Percentiles rank a stretch among this genome's conserved stretches.
These are phyloP conservation scores for Argentina anserina DNA, from an alignment of 306 rosid genomes.

Conservation along the genomic window DNA sequence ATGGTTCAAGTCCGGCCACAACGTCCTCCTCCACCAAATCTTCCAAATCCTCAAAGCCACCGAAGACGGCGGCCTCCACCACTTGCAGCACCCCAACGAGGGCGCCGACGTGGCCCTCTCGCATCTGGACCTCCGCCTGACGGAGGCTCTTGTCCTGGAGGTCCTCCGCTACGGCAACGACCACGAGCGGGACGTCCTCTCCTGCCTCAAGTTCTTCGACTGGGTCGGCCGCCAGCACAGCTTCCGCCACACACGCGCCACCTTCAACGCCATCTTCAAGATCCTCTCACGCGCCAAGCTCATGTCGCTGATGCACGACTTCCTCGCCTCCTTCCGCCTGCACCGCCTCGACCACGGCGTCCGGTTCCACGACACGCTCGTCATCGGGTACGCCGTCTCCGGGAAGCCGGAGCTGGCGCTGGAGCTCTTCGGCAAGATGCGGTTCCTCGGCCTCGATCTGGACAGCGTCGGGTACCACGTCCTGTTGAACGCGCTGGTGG, in stretches of 20 bases:
- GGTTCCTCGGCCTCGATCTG: constrained; percentile 64
- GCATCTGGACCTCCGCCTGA: constrained; percentile 43
- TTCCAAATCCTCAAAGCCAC: constrained; percentile 37
- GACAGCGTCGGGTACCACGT: constrained; percentile 52
- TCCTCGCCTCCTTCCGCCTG: constrained; percentile 33
- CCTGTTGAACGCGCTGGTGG: constrained; percentile 55
- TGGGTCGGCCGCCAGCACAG: constrained; percentile 76
- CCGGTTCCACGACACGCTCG: constrained; percentile 54
- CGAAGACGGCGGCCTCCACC: not conserved
- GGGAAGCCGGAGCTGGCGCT: constrained; percentile 66
- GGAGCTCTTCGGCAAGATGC: constrained; percentile 63
- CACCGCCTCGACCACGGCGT: constrained; percentile 9
- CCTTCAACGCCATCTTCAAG: constrained; percentile 54
- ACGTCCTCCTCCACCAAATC: constrained; percentile 37
- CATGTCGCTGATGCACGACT: constrained; percentile 46
- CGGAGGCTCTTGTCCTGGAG: constrained; percentile 48
- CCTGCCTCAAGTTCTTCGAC: constrained; percentile 81
- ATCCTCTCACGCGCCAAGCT: constrained; percentile 50
- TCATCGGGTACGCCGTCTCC: constrained; percentile 72
- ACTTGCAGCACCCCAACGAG: constrained; percentile 12
- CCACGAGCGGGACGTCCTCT: constrained; percentile 38
- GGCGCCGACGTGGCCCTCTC: constrained; percentile 43
- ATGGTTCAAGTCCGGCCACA: constrained; percentile 45
- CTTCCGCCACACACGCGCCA: constrained; percentile 58
- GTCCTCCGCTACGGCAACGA: constrained; percentile 41